A percentile compares a stretch with the other conserved stretches of the same genome.
Conservation (phyloP, 176 grass and related monocot genomes). For the Aegilops sharonensis region DNA sequence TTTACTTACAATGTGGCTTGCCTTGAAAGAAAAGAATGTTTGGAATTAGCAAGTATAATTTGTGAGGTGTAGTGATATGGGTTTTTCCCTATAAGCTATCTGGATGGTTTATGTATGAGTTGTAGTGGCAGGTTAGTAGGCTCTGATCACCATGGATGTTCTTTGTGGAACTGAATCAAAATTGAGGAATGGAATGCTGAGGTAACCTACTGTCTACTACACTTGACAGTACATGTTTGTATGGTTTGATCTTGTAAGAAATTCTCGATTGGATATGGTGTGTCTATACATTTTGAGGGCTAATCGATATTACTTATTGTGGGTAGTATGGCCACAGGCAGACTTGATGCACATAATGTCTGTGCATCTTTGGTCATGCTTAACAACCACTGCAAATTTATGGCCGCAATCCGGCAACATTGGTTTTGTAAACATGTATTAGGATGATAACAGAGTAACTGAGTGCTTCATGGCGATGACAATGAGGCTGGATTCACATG, state of each 20-base stretch:
- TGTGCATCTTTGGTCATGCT: background rate
- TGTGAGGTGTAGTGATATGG: background rate
- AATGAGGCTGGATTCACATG: background rate
- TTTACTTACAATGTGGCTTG: background rate
- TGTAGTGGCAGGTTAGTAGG: background rate
- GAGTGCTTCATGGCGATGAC: background rate
- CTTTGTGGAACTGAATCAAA: background rate
- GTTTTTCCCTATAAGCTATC: background rate
- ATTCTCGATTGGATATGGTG: background rate
- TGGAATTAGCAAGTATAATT: slow-evolving; percentile 3
- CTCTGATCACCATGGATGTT: background rate
- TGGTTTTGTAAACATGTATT: background rate
- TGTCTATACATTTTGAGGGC: background rate
- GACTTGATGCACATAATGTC: background rate
- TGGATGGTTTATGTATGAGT: background rate
- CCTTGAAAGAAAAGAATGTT: background rate
- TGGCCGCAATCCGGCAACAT: background rate
- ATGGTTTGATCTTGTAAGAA: background rate
- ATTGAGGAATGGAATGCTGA: background rate
- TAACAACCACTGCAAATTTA: background rate
- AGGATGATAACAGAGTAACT: background rate
- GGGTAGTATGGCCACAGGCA: background rate
- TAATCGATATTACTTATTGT: slow-evolving; percentile 1
- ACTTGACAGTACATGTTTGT: background rate
- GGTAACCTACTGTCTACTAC: background rate